Conservation (phyloP, 179 eudicot species). For the Silene noctiflora region DNA sequence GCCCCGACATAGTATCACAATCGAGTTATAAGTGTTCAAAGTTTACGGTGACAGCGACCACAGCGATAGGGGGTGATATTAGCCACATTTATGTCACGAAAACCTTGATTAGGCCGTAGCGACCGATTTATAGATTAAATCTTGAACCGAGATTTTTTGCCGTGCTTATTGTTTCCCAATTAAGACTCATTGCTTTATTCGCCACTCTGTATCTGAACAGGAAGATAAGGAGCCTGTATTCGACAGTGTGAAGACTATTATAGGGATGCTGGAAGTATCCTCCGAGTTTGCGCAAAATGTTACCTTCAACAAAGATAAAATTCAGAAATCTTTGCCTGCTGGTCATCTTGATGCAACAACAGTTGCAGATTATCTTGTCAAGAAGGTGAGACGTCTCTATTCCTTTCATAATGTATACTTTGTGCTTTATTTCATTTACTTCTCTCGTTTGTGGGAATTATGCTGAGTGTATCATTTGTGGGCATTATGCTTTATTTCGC, state of each 20-base stretch:
- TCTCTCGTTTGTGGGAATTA: background rate
- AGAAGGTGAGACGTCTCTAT: constrained; percentile 47
- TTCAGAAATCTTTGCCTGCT: constrained; percentile 78
- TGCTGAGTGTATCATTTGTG: too few species aligned
- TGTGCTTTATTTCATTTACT: background rate
- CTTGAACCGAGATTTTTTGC: too few species aligned
- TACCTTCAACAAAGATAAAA: constrained; percentile 64
- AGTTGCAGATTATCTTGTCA: constrained; percentile 96
- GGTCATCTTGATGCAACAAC: constrained; percentile 99
- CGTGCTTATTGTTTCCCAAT: too few species aligned
- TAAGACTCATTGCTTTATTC: background rate
- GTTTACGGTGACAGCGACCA: too few species aligned
- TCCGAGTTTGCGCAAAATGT: constrained; percentile 91
- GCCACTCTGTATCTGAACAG: constrained; percentile 33
- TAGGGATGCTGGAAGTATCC: constrained; percentile 90
- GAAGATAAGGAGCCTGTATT: constrained; percentile 96
- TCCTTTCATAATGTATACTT: background rate
- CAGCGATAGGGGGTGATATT: too few species aligned
- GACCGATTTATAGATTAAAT: too few species aligned
- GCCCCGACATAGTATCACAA: too few species aligned
- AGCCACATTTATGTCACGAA: too few species aligned
- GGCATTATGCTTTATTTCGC: background rate
- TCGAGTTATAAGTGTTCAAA: too few species aligned
- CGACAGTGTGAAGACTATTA: constrained; percentile 80
- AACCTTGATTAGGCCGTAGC: too few species aligned